Evolutionary conservation across 2,329 filamentous ascomycete species (phyloP), one percentile per base, ranked within the genome.

Genomic region (Dactylonectria estremocensis): DNA sequence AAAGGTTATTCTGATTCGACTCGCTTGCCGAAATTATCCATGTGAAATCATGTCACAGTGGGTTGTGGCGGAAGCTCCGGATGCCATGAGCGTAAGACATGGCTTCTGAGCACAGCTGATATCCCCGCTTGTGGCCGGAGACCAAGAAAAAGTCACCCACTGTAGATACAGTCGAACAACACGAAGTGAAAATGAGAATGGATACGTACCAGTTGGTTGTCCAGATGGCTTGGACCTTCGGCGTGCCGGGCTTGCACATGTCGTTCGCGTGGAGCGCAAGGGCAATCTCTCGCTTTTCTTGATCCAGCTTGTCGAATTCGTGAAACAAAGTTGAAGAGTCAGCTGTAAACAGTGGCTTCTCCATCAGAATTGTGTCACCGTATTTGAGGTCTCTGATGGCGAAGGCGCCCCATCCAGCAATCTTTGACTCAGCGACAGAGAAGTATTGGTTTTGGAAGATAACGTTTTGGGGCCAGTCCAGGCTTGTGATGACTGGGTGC

Each of bases 361-460:
- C 87, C 0, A 80, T 70, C 0, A 88, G 80, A 9, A 89, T 81
- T 1, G 78, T 70, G 40, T 85, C 80, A 40, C 80, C 80, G 0
- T 69, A 56, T 18, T 69, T 68, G 11, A 89, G 78, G 7, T 81
- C 76, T 5, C 72, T 74, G 1, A 72, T 69, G 0, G 87, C 86
- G 53, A 88, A 87, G 0, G 80, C 82, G 0, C 87, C 87, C 50
- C 82, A 80, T 1, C 87, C 86, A 0, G 82, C 81, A 1, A 85
- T 76, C 0, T 67, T 54, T 0, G 86, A 87, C 10, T 72, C 72
- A 3, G 76, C 79, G 6, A 89, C 72, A 11, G 79, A 70, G 45
- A 89, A 82, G 64, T 72, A 80, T 0, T 77, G 73, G 65, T 87
- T 87, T 22, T 76, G 58, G 45, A 80, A 84, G n/a, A 75, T 57